Base-by-base conservation (phyloP, 75 land plant species). In the Adiantum capillusveneris region DNA sequence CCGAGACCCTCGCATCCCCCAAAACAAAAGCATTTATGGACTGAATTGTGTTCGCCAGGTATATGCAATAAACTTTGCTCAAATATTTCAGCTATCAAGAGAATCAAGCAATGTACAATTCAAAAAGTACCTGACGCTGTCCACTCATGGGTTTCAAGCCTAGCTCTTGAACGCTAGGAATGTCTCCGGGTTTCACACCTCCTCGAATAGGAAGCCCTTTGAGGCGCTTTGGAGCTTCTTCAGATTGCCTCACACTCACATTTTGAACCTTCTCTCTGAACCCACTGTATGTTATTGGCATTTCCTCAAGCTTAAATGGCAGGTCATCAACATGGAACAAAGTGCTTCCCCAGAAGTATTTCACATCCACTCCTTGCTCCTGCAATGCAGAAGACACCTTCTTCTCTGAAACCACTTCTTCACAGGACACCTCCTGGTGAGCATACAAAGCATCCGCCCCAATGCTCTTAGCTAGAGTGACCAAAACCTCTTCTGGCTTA, bases 261-360 rank as follows among this genome's bases (percentile, higher is more conserved):
- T 72, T 79, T 59, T 79, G 60, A 18, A 89, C 87, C 59, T 68
- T 85, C 53, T 88, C 90, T 60, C 79, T 79, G 57, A 93, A 92
- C 25, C 79, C 90, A 14, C 85, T 87, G 45, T 93, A 83, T 49
- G 69, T 83, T 9, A 85, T 56, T 0, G 98, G 98, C 96, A 88
- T 93, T 0, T 85, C 82, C 64, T 81, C 78, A 72, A 93, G 58
- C 65, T 85, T 72, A 53, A 93, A 93, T 16, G 96, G 96, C 68
- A 93, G 57, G 68, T 93, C 98, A 22, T 93, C 96, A 29, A 81
- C 11, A 67, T 93, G 98, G 53, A 76, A 77, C 69, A 93, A 56
- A 21, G 98, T 93, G 51, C 98, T 88, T 57, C 98, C 98, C 98
- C 98, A 93, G 44, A 85, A 93, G 79, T 76, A 93, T 76, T 89